Conservation (phyloP, 2,329 filamentous ascomycete genomes). For the Fusarium aywerte region DNA sequence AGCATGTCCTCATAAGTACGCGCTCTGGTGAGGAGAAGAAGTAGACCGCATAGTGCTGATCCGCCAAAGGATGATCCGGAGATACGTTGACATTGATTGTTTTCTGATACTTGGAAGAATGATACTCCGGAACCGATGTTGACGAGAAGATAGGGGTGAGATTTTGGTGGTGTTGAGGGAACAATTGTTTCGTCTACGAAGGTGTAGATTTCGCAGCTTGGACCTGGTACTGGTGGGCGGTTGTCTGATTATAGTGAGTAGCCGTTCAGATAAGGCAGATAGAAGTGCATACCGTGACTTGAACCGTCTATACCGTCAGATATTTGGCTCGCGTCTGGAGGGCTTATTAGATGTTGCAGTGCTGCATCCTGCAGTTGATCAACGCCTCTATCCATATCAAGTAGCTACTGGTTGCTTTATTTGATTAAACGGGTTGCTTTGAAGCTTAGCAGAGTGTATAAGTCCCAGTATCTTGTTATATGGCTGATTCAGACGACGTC, state of each 20-base stretch:
- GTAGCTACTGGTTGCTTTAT: rapidly evolving
- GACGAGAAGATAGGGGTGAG: conserved; percentile 96
- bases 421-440: too few relatives aligned
- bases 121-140: conserved; percentile 98
- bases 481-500: background rate
- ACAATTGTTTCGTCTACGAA: conserved; percentile 91
- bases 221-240: conserved; percentile 9
- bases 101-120: conserved; percentile 95
- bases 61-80: conserved; percentile 95
- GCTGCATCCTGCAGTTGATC: background rate
- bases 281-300: conserved; percentile 8
- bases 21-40: conserved; percentile 91
- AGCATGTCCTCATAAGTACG: conserved; percentile 98
- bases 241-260: background rate
- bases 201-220: conserved; percentile 85
- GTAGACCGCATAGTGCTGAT: conserved; percentile 92
- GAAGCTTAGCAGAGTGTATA: background rate
- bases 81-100: conserved; percentile 85
- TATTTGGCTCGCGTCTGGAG: background rate
- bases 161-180: conserved; percentile 81
- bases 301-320: conserved; percentile 19
- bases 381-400: background rate
- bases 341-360: background rate
- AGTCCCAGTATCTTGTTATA: background rate
- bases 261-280: rapidly evolving